Evolutionary conservation across 106 monocot genomes (phyloP).

Genomic region (Dactylorhiza incarnata): DNA sequence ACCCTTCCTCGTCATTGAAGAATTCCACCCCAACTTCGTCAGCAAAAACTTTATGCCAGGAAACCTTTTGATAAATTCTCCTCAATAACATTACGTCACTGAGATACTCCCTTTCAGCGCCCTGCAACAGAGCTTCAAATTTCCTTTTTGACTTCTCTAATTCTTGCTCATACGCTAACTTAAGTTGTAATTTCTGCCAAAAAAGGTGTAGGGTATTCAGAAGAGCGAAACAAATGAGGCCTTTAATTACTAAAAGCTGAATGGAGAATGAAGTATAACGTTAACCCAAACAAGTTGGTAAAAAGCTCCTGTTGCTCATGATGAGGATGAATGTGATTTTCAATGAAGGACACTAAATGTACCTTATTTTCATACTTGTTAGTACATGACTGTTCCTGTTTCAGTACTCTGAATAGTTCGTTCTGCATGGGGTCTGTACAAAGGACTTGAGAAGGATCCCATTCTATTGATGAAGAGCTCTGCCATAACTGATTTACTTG

Average conservation of each 20-base stretch:
- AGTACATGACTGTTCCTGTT: conserved; percentile 20
- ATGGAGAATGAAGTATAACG: not conserved
- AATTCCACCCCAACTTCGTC: conserved; percentile 68
- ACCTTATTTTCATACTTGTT: conserved; percentile 58
- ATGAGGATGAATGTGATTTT: not conserved
- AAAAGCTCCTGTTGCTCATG: not conserved
- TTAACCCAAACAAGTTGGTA: not conserved
- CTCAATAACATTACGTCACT: conserved; percentile 33
- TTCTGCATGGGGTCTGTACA: conserved; percentile 50
- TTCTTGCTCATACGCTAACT: conserved; percentile 40
- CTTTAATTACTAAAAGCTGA: not conserved
- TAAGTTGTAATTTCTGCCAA: conserved; percentile 41
- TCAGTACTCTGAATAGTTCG: conserved; percentile 46
- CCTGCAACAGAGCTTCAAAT: conserved; percentile 38
- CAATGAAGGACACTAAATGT: not conserved
- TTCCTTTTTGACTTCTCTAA: conserved; percentile 41
- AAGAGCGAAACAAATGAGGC: not conserved
- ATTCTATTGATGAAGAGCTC: conserved; percentile 17
- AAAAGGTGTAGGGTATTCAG: not conserved
- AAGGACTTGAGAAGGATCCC: conserved; percentile 30
- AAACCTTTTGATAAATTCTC: conserved; percentile 44
- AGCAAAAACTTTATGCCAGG: conserved; percentile 44
- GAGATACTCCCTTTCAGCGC: conserved; percentile 28
- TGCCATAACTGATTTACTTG: not conserved
- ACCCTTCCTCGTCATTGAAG: conserved; percentile 19